Conservation (phyloP, 129 eudicot species). For the Silybum marianum region DNA sequence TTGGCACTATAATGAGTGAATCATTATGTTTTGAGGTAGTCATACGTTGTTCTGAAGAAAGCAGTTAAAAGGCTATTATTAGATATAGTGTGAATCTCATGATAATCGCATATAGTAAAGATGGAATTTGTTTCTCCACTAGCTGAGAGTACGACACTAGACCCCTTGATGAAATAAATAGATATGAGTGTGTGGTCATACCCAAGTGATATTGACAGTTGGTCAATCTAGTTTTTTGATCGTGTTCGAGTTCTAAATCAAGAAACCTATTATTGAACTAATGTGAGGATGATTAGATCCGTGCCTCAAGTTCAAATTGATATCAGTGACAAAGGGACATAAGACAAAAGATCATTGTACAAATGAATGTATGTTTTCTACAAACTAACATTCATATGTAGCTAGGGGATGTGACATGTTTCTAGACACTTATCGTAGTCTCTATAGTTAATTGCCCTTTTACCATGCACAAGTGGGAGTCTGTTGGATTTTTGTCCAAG, state of each 20-base stretch:
- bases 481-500: too few species aligned
- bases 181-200: not conserved
- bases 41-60: not conserved
- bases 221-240: not conserved
- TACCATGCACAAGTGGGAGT: not conserved
- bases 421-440: not conserved
- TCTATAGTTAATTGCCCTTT: not conserved
- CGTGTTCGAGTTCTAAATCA: not conserved
- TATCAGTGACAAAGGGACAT: not conserved
- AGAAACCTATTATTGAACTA: not conserved
- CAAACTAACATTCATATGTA: too few species aligned
- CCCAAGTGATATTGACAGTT: not conserved
- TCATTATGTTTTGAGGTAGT: not conserved
- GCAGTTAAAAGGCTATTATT: not conserved
- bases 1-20: not conserved
- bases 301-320: not conserved
- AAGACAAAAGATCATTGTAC: not conserved
- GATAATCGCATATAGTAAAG: not conserved
- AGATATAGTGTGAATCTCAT: not conserved
- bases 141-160: not conserved
- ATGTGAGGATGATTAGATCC: not conserved
- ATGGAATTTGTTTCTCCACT: not conserved
- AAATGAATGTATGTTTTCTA: too few species aligned
- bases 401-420: not conserved
- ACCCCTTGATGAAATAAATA: not conserved